Base-by-base conservation (phyloP, 495 filamentous ascomycete species). In the Mytilinidion resinicola region DNA sequence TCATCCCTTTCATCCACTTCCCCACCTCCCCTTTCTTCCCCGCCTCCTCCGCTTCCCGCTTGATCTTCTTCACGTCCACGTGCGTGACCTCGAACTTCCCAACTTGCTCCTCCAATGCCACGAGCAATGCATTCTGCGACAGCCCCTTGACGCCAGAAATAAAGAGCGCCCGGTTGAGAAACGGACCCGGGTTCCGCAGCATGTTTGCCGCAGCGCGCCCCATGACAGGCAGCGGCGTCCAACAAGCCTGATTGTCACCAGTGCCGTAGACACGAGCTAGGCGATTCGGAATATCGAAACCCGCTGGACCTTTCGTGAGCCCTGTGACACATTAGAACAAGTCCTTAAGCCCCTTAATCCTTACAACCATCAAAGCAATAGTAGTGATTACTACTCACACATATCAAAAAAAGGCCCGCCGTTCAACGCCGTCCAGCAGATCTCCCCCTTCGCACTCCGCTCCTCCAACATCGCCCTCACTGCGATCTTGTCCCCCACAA, bases 401-500 rank as follows among this genome's bases (percentile, higher is more conserved):
- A 65, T 57, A 41, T 65, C 62, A 33, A 65, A 65, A 49, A 65
- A 61, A n/a, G 63, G 59, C n/a, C 59, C 59, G 1, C 63, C 63
- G 34, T 66, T 66, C 43, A 65, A 51, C 6, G 54, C 50, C 7
- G 55, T 61, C 62, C 62, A 65, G 2, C 19, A 3, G 14, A 66
- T 52, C 41, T 54, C 48, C 1, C 60, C 55, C 11, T 62, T 46
- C 17, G 36, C 33, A 6, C 39, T 52, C 4, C 59, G 30, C 48
- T 49, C 48, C 42, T 60, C 48, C 14, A 64, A 50, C 35, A 60
- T 56, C 11, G 41, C 53, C 33, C 61, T 46, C 12, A 64, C 51
- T 30, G 38, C 49, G 34, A 57, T 10, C 55, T 66, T 66, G 0
- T 51, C 56, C 1, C 64, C 64, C 15, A 54, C 64, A 17, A 50